Base-by-base conservation (phyloP, 306 rosid genomes). In the Prosopis cineraria region DNA sequence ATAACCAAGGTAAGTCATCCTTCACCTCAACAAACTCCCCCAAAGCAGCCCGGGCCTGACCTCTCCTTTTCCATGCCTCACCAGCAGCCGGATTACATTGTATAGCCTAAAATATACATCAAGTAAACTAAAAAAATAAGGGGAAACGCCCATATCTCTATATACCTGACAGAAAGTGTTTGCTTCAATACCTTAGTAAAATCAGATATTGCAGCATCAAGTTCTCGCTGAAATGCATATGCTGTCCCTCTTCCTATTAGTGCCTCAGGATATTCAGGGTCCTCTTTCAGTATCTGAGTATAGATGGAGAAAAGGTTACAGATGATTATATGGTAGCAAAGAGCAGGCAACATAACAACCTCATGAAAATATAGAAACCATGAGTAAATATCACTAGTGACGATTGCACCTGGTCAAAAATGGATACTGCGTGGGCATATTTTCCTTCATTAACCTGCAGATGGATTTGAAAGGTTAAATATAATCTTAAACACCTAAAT, bases 21-120 rank as follows among this genome's bases (percentile, higher is more conserved):
- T 90, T 56, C 79, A 92, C 99, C 95, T 88, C 96, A 80, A 82
- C 86, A 85, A 88, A 89, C 83, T 90, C 89, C 78, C 99, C 99
- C 74, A 95, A 84, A n/a, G 98, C 99, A 68, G 99, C 98, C 68
- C 94, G 92, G 41, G 99, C 99, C 83, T 95, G 99, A 82, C 99
- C 99, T 86, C 99, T 93, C 80, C 99, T 88, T 79, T 95, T 95
- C 99, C 99, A 95, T 78, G 98, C 99, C 87, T 95, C 99, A 60
- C 93, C 89, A 73, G 98, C 98, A 33, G 84, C 80, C 41, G 96
- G 91, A 86, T 95, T 95, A 70, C 88, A 87, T 85, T 93, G 89
- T 83, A 95, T 83, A 76, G 98, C 99, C 99, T 95, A 81, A 76
- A 59, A 88, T 50, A 81, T 72, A 75, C 73, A 81, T 29, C 43